Evolutionary conservation across 176 grass and related monocot species (phyloP).

Genomic region (Pontederia paniculata): DNA sequence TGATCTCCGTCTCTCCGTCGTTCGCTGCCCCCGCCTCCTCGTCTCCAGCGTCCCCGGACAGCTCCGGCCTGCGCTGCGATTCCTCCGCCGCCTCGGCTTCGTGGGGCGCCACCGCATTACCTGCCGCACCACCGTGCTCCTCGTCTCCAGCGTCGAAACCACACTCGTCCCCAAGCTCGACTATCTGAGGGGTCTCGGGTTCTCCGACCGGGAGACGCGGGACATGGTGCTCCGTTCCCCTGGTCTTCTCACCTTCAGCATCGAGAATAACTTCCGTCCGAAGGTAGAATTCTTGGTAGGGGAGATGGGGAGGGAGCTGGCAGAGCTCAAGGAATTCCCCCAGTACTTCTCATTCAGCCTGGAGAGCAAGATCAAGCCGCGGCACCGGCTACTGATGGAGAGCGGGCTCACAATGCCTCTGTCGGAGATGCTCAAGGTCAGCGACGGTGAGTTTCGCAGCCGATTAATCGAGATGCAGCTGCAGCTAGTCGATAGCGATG

Average conservation of each 20-base stretch:
- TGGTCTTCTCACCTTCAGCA: slow-evolving; percentile 18
- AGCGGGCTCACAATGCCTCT: slow-evolving; percentile 12
- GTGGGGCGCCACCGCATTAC: slow-evolving; percentile 22
- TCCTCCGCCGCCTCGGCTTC: slow-evolving; percentile 26
- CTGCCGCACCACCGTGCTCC: slow-evolving; percentile 20
- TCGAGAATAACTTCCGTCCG: slow-evolving; percentile 21
- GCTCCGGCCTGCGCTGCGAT: slow-evolving; percentile 14
- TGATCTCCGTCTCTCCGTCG: slow-evolving; percentile 11
- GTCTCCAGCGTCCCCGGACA: slow-evolving; percentile 9
- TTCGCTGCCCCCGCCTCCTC: slow-evolving; percentile 20
- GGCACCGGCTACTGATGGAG: slow-evolving; percentile 12
- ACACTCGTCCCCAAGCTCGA: slow-evolving; percentile 24
- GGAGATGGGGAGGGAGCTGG: slow-evolving; percentile 19
- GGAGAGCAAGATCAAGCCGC: slow-evolving; percentile 21
- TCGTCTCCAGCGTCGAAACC: slow-evolving; percentile 23
- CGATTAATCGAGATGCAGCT: slow-evolving; percentile 18
- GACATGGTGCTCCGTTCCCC: slow-evolving; percentile 21
- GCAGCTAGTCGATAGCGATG: not conserved
- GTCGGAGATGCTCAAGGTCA: slow-evolving; percentile 19
- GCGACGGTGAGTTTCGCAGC: slow-evolving; percentile 14
- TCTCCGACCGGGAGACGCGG: slow-evolving; percentile 9
- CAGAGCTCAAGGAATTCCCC: slow-evolving; percentile 19
- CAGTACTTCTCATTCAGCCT: slow-evolving; percentile 27
- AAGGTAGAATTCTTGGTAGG: slow-evolving; percentile 17
- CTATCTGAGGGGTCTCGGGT: slow-evolving; percentile 16